Evolutionary conservation across 2,329 filamentous ascomycete genomes (phyloP), one percentile per base, ranked within the genome.

Genomic region (Microdochium bolleyi): DNA sequence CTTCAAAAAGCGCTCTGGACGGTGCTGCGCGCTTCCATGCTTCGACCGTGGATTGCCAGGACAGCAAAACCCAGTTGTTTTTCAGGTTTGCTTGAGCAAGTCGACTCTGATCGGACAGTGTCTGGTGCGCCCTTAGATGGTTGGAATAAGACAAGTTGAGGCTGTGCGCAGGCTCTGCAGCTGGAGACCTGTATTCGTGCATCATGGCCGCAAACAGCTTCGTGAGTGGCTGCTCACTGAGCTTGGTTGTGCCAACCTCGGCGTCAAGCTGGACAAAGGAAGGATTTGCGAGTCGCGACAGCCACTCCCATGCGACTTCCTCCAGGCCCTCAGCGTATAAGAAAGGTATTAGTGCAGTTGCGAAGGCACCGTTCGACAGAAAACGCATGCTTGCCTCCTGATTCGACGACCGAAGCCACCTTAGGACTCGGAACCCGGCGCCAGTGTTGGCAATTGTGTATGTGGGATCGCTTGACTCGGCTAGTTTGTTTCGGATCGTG

Each of bases 391-490:
- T 61, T 0, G 69, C 66, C 55, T 80, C 76, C 2, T 70, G 61
- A 2, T 78, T 77, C 1, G 75, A 76, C 0, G 77, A 68, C 1
- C 72, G 72, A 27, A 84, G 72, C 80, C 80, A 84, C 52, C 72
- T 68, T 2, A 82, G 59, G 1, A 83, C 75, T 16, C 72, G 73
- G 1, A 68, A 62, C 1, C 74, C 77, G 1, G 76, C 76, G 1
- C 74, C 71, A 0, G 75, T 74, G 1, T 66, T 61, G 14, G 66
- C 64, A 58, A 78, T 67, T 5, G 65, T 65, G 8, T 66, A 58
- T 22, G 58, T 58, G 11, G 68, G 53, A 13, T 68, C 67, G 3
- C 60, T 58, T 41, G 67, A 62, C 50, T 65, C 60, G 2, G 62
- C 51, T 25, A 77, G 67, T 21, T 74, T 69, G 38, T 71, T 68